Base-by-base conservation (phyloP, 352 stramenopile species). In the Phytophthora tentaculata region DNA sequence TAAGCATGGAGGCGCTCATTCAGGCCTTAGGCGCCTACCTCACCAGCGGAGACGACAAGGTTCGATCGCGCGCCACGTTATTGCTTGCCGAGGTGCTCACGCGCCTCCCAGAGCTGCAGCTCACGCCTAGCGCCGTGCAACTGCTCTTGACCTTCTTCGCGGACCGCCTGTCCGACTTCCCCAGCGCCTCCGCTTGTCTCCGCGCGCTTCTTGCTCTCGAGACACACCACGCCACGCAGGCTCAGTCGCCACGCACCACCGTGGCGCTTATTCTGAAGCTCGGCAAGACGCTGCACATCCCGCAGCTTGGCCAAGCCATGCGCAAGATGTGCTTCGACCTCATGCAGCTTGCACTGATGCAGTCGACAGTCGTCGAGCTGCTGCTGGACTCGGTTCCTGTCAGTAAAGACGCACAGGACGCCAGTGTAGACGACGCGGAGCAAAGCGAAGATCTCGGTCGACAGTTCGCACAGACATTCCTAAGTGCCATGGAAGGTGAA, bases 51-150 rank as follows among this genome's bases (percentile, higher is more conserved):
- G 84, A 96, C 69, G 86, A 95, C 82, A 94, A 94, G 56, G 79
- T 88, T 26, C 88, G 91, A 49, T 77, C 85, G 24, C 82, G 89
- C 32, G 85, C 88, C 39, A 96, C 88, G 43, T 78, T 96, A 45
- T 70, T 97, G 66, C 77, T 97, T 14, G 89, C 89, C 14, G 90
- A 97, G 64, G 85, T 97, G 71, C 85, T 97, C 57, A 81, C 86
- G 66, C 91, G 90, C 9, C 86, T 97, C 13, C 91, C 91, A 17
- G 88, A 94, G 71, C 79, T 97, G 37, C 88, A 83, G 52, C 85
- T 97, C 19, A 73, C 80, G 10, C 64, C 69, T 32, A 88, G 77
- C 35, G 87, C 90, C 24, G 86, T 95, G 22, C 68, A 91, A 54
- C 73, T 95, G 20, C 80, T 97, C 22, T 43, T 94, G 43, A 84